Percentiles rank a stretch among this genome's conserved stretches.
phyloP scores from a whole-genome alignment of 495 filamentous ascomycete genomes.

The Neurospora sp. region DNA sequence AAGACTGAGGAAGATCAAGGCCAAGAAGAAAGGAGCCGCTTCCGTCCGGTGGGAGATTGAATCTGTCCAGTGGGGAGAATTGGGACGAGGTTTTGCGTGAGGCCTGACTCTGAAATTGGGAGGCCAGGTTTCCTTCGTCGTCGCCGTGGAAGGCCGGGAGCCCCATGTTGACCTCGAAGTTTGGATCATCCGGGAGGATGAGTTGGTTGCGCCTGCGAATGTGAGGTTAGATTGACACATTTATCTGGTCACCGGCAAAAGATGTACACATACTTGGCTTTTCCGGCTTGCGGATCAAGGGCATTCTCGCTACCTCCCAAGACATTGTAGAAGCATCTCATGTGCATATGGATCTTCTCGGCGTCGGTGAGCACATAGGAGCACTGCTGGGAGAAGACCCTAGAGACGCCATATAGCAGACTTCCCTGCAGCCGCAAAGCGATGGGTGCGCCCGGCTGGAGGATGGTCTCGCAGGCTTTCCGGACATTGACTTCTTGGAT shows the following conservation, averaged over 20 bases:
- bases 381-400: slow-evolving; percentile 80
- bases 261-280: slow-evolving; percentile 48
- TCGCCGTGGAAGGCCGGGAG: slow-evolving; percentile 28
- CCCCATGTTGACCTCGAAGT: slow-evolving; percentile 47
- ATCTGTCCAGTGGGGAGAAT: slow-evolving; percentile 24
- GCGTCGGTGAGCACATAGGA: slow-evolving; percentile 75
- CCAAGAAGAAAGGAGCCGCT: slow-evolving; percentile 11
- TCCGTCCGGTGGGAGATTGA: slow-evolving; percentile 3
- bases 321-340: slow-evolving; percentile 53
- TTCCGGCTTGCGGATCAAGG: slow-evolving; percentile 62
- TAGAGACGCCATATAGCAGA: slow-evolving; percentile 74
- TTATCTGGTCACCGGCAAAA: background rate
- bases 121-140: slow-evolving; percentile 43
- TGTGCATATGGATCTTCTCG: slow-evolving; percentile 62
- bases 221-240: slow-evolving; percentile 3
- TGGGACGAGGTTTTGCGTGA: slow-evolving; percentile 40
- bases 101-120: slow-evolving; percentile 21
- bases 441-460: slow-evolving; percentile 75
- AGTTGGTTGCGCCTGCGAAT: slow-evolving; percentile 63
- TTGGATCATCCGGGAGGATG: slow-evolving; percentile 71
- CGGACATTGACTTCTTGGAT: slow-evolving; percentile 81
- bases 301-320: slow-evolving; percentile 28
- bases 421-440: slow-evolving; percentile 88
- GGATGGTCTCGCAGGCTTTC: slow-evolving; percentile 80
- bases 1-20: slow-evolving; percentile 16